Evolutionary conservation across 331 rosid species (phyloP), one percentile per base, ranked within the genome.

Genomic region (Malus hybrid): DNA sequence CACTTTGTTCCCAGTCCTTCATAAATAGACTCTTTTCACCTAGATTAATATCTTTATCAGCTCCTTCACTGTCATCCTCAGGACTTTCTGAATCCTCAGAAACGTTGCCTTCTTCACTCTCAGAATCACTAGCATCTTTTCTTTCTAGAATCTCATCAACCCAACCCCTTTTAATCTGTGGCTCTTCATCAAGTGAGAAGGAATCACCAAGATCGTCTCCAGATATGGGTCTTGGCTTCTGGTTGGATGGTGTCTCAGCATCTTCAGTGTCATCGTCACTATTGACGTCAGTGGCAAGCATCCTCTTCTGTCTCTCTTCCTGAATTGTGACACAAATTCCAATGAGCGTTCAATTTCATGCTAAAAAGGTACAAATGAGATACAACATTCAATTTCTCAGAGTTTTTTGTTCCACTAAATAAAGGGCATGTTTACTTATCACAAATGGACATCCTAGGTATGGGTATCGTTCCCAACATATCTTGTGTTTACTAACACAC

Each of bases 131-230:
- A 66, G 65, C 84, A 48, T 81, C 90, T 69, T 76, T 79, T 85
- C 86, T 84, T 78, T 83, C 89, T 63, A 94, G 91, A 79, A 94
- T 79, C 84, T 86, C 84, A 77, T 91, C 96, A 72, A 94, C 86
- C 95, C 96, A 94, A 39, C 97, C 97, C 84, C 78, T 90, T 72
- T 86, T 92, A 77, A 81, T 33, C 62, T 70, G 44, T 12, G 83
- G 77, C 69, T 94, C 85, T 63, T 92, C 92, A 65, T 80, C 86
- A 32, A 86, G 83, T 18, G 83, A 75, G 81, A 91, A 92, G 75
- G 97, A 94, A 86, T 94, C 98, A 10, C 92, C 98, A 61, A 94
- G 96, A 82, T 90, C 99, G 76, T 94, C 99, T 63, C 99, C 99
- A 20, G 99, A 94, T 68, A 84, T 74, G 34, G 86, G 73, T 79